Percentiles rank a stretch among this genome's conserved stretches.
Conservation (phyloP, 1,139 yeast species). For the Pneumocystis canis region DNA sequence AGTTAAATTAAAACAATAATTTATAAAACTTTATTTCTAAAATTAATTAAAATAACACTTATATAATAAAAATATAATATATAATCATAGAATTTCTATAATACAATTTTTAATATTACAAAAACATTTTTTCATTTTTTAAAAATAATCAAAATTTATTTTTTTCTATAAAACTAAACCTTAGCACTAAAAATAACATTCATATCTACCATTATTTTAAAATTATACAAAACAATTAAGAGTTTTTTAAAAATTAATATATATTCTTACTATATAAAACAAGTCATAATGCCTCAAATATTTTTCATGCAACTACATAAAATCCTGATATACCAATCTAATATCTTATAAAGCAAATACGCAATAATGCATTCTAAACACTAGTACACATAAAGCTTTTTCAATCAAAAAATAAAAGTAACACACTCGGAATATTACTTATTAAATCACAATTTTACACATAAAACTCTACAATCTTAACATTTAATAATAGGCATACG, state of each 20-base stretch:
- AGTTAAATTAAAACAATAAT: too few relatives aligned
- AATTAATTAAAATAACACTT: background rate
- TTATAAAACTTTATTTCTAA: background rate
- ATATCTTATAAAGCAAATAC: background rate
- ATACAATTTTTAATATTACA: background rate
- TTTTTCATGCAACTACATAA: background rate
- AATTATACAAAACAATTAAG: background rate
- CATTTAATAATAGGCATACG: background rate
- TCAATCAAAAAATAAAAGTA: background rate
- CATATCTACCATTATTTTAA: background rate
- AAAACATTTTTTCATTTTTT: background rate
- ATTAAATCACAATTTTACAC: background rate
- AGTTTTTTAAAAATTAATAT: background rate
- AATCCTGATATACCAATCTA: background rate
- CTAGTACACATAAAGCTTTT: background rate
- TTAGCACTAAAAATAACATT: background rate
- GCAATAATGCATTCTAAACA: background rate
- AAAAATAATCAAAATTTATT: background rate
- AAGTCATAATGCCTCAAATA: background rate
- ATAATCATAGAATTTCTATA: background rate
- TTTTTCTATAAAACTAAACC: background rate
- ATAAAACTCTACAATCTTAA: background rate
- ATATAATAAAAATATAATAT: background rate
- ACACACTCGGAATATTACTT: background rate
- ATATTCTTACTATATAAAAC: background rate